These are phyloP conservation scores for Casuarina glauca DNA, from an alignment of 306 rosid species.

Conservation along the genomic window DNA sequence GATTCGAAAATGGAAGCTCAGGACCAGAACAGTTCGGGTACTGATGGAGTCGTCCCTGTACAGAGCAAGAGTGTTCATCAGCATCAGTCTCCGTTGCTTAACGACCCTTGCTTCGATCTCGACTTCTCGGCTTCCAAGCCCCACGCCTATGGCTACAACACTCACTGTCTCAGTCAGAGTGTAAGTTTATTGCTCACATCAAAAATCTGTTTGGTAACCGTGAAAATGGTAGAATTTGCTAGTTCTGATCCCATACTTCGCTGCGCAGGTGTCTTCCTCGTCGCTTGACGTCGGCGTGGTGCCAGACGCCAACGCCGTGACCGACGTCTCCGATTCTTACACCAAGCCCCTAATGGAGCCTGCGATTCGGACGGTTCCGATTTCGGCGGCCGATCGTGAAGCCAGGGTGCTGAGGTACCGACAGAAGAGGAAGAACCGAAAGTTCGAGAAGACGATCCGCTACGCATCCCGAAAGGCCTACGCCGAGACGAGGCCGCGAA, in stretches of 20 bases:
- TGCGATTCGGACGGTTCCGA: conserved; percentile 42
- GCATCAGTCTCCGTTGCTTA: conserved; percentile 15
- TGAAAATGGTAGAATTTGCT: not conserved
- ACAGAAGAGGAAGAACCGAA: conserved; percentile 95
- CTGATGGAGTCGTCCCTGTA: conserved; percentile 85
- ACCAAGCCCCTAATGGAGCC: conserved; percentile 31
- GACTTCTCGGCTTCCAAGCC: conserved; percentile 55
- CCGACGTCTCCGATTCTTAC: conserved; percentile 56
- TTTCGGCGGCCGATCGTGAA: conserved; percentile 78
- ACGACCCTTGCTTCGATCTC: conserved; percentile 43
- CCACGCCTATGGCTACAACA: conserved; percentile 45
- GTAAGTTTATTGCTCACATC: conserved; percentile 42
- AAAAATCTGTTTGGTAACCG: not conserved
- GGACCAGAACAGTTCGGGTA: conserved; percentile 61
- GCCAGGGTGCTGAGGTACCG: conserved; percentile 95
- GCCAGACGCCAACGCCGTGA: conserved; percentile 60
- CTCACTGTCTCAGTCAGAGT: conserved; percentile 71
- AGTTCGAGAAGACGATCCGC: conserved; percentile 95
- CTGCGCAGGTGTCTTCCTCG: conserved; percentile 76
- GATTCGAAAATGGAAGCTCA: conserved; percentile 60
- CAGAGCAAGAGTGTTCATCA: conserved; percentile 39
- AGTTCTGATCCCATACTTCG: not conserved
- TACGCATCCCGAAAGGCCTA: conserved; percentile 94
- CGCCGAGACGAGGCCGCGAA: conserved; percentile 91
- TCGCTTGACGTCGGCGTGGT: conserved; percentile 83